These are phyloP conservation scores for Hydnomerulius pinastri DNA, from an alignment of 768 basidiomycete species.

Conservation along the genomic window DNA sequence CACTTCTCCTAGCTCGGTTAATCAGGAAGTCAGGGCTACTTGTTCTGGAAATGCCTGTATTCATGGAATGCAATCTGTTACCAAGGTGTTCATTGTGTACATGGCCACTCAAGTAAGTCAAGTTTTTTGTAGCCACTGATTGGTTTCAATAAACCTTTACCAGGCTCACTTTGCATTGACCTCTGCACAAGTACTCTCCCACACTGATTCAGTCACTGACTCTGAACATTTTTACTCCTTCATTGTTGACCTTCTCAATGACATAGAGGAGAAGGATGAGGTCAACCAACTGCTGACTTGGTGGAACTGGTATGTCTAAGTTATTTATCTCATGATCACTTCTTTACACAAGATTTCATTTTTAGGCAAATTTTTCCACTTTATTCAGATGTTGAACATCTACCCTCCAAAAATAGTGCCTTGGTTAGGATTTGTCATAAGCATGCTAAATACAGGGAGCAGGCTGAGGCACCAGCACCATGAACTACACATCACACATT, in stretches of 20 bases:
- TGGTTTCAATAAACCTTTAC: background rate
- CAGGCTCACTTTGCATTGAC: slow-evolving; percentile 20
- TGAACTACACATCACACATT: no score
- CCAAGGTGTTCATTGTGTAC: slow-evolving; percentile 20
- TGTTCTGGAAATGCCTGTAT: slow-evolving; percentile 22
- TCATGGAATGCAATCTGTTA: slow-evolving; percentile 17
- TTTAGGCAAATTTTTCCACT: slow-evolving; percentile 9
- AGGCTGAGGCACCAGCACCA: no score
- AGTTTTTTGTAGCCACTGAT: background rate
- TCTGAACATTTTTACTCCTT: slow-evolving; percentile 25
- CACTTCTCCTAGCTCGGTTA: slow-evolving; percentile 32
- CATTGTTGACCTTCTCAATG: slow-evolving; percentile 21
- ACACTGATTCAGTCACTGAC: slow-evolving; percentile 21
- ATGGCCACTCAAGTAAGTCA: slow-evolving; percentile 17
- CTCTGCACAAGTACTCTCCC: slow-evolving; percentile 16
- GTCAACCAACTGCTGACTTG: slow-evolving; percentile 16
- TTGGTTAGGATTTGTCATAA: background rate
- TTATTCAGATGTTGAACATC: background rate
- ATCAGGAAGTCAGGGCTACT: slow-evolving; percentile 28
- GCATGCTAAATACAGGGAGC: background rate
- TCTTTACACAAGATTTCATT: background rate
- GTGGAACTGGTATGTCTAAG: slow-evolving; percentile 20
- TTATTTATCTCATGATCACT: background rate
- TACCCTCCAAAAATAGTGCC: slow-evolving; percentile 7
- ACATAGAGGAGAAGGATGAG: slow-evolving; percentile 20